Base-by-base conservation (phyloP, 768 basidiomycete species). In the Tricholomella constricta region DNA sequence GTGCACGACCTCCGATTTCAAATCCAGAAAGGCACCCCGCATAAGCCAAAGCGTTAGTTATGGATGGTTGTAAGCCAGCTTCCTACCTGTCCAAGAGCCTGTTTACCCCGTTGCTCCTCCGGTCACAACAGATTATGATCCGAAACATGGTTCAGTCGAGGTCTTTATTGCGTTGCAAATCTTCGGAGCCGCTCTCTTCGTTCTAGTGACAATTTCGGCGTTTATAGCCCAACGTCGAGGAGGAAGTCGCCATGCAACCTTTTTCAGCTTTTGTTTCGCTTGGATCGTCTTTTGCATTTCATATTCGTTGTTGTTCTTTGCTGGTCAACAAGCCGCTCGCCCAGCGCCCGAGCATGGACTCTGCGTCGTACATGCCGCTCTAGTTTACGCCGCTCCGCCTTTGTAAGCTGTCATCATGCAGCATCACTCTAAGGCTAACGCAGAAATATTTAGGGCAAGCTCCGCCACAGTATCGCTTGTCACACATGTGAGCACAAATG, bases 261-360 rank as follows among this genome's bases (percentile, higher is more conserved):
- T 69, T 61, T 72, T 69, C 52, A 71, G 66, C 56, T 74, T 73
- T 48, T 68, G 68, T 52, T 44, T 68, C 20, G 63, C 69, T 2
- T 75, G 72, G 72, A 67, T 70, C 15, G 56, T 71, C 9, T 72
- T 66, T 36, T 68, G 71, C 26, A 26, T 69, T 27, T 72, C 72
- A 9, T 73, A 71, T 57, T 57, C 65, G 6, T 55, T 75, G 36
- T 61, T 72, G 20, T 57, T 62, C 25, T 65, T 73, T 53, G 64
- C 69, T 53, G 71, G 70, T 37, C 67, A 71, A 43, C 67, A 69
- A 52, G 59, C 49, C 25, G 34, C 47, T 17, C 45, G 52, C 23
- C 48, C 32, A 0, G 35, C 29, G 11, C 67, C 71, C 15, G 48
- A 51, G n/a, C 59, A 56, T 32, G 50, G 43, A 4, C 42, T 73